Base-by-base conservation (phyloP, 306 rosid genomes). In the Cucurbita ficifolia region DNA sequence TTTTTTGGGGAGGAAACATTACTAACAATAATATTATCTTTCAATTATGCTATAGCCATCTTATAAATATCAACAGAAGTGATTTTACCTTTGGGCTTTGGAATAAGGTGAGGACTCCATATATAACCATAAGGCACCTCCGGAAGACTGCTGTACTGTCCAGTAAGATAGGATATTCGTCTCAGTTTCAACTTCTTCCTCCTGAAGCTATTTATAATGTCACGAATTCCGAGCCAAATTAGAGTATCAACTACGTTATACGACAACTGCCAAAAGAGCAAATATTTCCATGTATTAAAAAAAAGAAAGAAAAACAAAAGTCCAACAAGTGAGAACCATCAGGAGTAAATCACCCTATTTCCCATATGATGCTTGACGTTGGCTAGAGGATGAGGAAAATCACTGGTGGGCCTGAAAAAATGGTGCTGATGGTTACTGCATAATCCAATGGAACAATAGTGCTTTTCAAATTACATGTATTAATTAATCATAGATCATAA, bases 21-120 rank as follows among this genome's bases (percentile, higher is more conserved):
- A 24, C 29, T 42, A 61, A 10, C 4, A 43, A 5, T 13, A 65
- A 65, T 18, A 19, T 19, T 1, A 10, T 65, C 39, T 46, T 10
- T 45, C 10, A 8, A 19, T 65, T 65, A 42, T 22, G 11, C 24
- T 43, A 42, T 43, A 40, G 56, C 24, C 59, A 24, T 50, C 19
- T 11, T 17, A 51, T 17, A 51, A 49, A 70, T 60, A 10, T 42
- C 71, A 60, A 52, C 33, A 77, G n/a, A 39, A 33, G 49, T 50
- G 68, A 40, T 29, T 62, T 72, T 70, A 92, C 98, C 98, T 90
- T 89, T 86, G 52, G 96, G 98, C 76, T 94, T 94, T 73, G 97
- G 96, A 86, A 94, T 92, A 79, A 94, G 92, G 73, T 89, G 94
- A 79, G 98, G 98, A 79, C 98, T 94, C 97, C 97, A 94, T 67